Base-by-base conservation (phyloP, 139 green algal genomes). In the Coelastrella sp. region DNA sequence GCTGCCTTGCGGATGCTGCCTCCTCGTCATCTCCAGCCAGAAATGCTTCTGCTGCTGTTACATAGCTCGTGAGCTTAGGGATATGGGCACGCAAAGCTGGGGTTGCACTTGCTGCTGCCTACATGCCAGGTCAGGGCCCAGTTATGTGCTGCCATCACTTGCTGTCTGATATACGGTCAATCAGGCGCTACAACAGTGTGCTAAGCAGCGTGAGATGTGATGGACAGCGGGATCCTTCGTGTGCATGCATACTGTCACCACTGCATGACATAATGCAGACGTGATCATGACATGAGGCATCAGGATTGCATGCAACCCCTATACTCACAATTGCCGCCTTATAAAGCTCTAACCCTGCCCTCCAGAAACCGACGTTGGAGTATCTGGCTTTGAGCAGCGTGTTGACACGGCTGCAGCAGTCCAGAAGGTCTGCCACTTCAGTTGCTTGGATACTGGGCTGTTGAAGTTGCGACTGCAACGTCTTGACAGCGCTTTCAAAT, bases 341-440 rank as follows among this genome's bases (percentile, higher is more conserved):
- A 76, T 86, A 90, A 5, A 85, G 32, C 7, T 65, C 61, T 57
- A 19, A 10, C 8, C 86, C 86, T 23, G 60, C 60, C 54, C 20
- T 85, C 61, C 75, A 86, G 76, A 80, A 85, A 5, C 60, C 76
- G 19, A 64, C 23, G 16, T 77, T 86, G 32, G 61, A 60, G 61
- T 90, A 85, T 32, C 86, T 60, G 6, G 86, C 58, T 61, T 86
- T 90, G 56, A 90, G 19, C 47, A 90, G 64, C 11, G 86, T 78
- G 17, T 84, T 57, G 6, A 79, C 76, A 71, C 84, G 84, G 85
- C n/a, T 66, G 54, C 71, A 89, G 20, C 73, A 73, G 32, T 78
- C 32, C 32, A 82, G 19, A 4, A 73, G 71, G 20, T 89, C 71
- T 73, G 4, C 83, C 47, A 76, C 19, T 10, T 64, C 56, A 76